Evolutionary conservation across 345 rosid species (phyloP), one percentile per base, ranked within the genome.

Genomic region (Draba incana): DNA sequence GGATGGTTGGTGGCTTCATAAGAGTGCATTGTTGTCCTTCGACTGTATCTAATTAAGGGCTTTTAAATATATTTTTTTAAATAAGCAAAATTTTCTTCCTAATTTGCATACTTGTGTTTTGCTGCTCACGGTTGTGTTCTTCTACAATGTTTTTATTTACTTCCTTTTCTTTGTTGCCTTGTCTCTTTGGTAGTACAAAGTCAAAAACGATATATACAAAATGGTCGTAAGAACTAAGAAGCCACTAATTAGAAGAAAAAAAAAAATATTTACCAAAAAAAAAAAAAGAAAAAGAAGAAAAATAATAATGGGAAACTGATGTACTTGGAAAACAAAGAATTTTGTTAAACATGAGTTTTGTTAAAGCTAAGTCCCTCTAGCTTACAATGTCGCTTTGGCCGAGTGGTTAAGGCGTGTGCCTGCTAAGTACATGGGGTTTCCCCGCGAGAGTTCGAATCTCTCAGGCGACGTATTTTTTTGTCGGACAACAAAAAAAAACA

Each of bases 361-460:
- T 20, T 20, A 20, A 20, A 20, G 20, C 20, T 20, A 20, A 20
- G 20, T 20, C 20, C 20, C 1, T 20, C 1, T 20, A 20, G 20
- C 20, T 20, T 20, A 20, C 20, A 20, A 20, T 20, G 81, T 74
- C 75, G 79, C 82, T 81, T 78, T 81, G 82, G 82, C 84, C 81
- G 85, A 78, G 83, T 78, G 84, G 86, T 82, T 84, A 84, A 81
- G 84, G 85, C 84, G 82, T 81, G 81, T 80, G 82, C 88, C 83
- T 78, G 77, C 84, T 78, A 82, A 69, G 88, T 80, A 80, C 84
- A 80, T 82, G 84, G 88, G 84, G 64, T 82, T 39, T 67, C 52
- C 86, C 86, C 85, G 85, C 90, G 86, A 80, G 90, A 82, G 84
- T 82, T 85, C 86, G 88, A 85, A 81, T 83, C 90, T 85, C 86